A percentile compares a stretch with the other conserved stretches of the same genome.
phyloP scores from a whole-genome alignment of 129 eudicot species.

The Ambrosia trifida region DNA sequence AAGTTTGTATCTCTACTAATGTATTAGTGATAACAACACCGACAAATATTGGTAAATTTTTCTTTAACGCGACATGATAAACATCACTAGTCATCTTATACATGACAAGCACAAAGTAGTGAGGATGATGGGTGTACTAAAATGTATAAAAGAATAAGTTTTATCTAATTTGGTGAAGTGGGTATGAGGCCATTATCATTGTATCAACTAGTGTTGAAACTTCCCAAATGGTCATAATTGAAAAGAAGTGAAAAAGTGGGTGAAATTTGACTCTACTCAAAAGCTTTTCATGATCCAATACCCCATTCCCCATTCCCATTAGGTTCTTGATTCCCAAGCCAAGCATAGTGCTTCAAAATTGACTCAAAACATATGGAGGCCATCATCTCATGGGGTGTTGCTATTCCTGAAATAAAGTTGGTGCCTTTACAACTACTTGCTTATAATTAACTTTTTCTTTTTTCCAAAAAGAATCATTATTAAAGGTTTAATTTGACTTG shows the following conservation, averaged over 20 bases:
- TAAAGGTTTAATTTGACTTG: not conserved
- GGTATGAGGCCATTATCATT: slow-evolving; percentile 42
- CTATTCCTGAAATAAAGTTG: slow-evolving; percentile 31
- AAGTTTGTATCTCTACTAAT: not conserved
- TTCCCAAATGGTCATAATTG: slow-evolving; percentile 34
- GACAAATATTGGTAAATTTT: not conserved
- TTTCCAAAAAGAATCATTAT: not conserved
- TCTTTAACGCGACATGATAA: not conserved
- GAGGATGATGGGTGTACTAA: slow-evolving; percentile 2
- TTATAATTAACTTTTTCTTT: not conserved
- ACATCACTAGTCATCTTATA: slow-evolving; percentile 16
- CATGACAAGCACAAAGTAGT: slow-evolving; percentile 15
- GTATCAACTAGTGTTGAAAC: slow-evolving; percentile 26
- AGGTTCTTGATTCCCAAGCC: slow-evolving; percentile 37
- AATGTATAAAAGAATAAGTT: slow-evolving; percentile 11
- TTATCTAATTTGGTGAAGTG: slow-evolving; percentile 34
- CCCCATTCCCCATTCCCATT: slow-evolving; percentile 21
- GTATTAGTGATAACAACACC: not conserved
- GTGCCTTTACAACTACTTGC: not conserved
- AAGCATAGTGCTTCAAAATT: slow-evolving; percentile 39
- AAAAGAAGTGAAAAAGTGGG: slow-evolving; percentile 34
- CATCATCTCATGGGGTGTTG: slow-evolving; percentile 33
- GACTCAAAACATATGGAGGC: slow-evolving; percentile 24
- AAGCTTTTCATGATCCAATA: slow-evolving; percentile 41
- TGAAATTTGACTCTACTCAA: slow-evolving; percentile 39